These are phyloP conservation scores for Cnidoscolus chayamansa DNA, from an alignment of 441 rosid species.

Conservation along the genomic window DNA sequence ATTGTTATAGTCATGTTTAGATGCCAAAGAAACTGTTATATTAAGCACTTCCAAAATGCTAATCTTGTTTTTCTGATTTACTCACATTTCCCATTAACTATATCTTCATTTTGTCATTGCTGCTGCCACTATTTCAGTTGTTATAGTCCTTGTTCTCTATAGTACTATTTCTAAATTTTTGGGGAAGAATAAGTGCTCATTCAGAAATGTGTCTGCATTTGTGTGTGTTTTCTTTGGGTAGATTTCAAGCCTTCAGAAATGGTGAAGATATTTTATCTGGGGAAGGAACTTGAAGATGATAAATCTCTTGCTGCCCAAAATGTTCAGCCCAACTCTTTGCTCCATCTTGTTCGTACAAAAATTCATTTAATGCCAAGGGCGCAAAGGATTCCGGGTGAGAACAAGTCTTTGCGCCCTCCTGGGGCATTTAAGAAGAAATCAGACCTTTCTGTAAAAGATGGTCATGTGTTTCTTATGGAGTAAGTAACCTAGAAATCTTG, in stretches of 20 bases:
- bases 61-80: not conserved
- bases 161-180: slow-evolving; percentile 13
- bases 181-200: slow-evolving; percentile 25
- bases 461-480: slow-evolving; percentile 96
- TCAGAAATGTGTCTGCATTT: not conserved
- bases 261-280: slow-evolving; percentile 75
- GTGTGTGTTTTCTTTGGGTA: slow-evolving; percentile 30
- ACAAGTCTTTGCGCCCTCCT: slow-evolving; percentile 89
- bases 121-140: not conserved
- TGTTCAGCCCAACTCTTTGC: slow-evolving; percentile 88
- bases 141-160: not conserved
- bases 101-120: not conserved
- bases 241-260: slow-evolving; percentile 89
- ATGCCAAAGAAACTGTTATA: not conserved
- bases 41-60: not conserved
- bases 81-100: not conserved
- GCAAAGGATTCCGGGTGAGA: slow-evolving; percentile 87
- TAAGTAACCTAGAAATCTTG: slow-evolving; percentile 38
- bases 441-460: slow-evolving; percentile 95
- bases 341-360: slow-evolving; percentile 91
- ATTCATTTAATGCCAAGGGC: slow-evolving; percentile 82
- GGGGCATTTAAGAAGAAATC: slow-evolving; percentile 99
- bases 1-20: not conserved
- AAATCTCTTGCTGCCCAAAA: slow-evolving; percentile 74
- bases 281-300: slow-evolving; percentile 91